Evolutionary conservation across 768 basidiomycete species (phyloP), one percentile per base, ranked within the genome.

Genomic region (Naganishia randhawae): DNA sequence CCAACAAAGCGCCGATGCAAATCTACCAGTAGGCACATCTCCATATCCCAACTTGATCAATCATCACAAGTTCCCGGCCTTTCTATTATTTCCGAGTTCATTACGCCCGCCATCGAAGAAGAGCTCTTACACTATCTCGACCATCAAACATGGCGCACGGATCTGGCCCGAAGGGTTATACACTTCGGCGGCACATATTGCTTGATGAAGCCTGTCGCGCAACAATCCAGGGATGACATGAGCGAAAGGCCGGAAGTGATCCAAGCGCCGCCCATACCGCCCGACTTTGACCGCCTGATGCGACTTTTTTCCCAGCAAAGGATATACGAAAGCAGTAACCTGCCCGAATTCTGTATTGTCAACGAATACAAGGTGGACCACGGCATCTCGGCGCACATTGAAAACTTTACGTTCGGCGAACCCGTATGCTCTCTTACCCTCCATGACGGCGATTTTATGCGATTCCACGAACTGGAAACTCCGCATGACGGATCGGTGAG

Each of bases 401-500:
- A 61, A 41, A 61, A 61, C 57, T 61, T 61, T 61, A 41, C 57
- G 11, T 61, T 61, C 27, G 57, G 57, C 35, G 57, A 61, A 42
- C 57, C 57, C 37, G 57, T 61, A 14, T 61, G 57, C 37, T 61
- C 57, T 2, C 29, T 61, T 13, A 41, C 39, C 8, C 22, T 61
- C 19, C 57, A 61, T 27, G 57, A 61, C 57, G 57, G 57, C 22
- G 57, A 61, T 14, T 41, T 61, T 42, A 61, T 61, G 57, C 57
- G 57, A 8, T 61, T 61, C 57, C 57, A 61, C 25, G 22, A 61
- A 41, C 39, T 61, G 3, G 35, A 39, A 14, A 22, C 16, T 16
- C 31, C 57, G 25, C 33, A 61, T 25, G 57, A 61, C 32, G 57
- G 57, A 19, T 61, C 57, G 7, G 57, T 61, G 19, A 37, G 57